phyloP scores from a whole-genome alignment of 2,329 filamentous ascomycete species.

The Ophiostoma ulmi region DNA sequence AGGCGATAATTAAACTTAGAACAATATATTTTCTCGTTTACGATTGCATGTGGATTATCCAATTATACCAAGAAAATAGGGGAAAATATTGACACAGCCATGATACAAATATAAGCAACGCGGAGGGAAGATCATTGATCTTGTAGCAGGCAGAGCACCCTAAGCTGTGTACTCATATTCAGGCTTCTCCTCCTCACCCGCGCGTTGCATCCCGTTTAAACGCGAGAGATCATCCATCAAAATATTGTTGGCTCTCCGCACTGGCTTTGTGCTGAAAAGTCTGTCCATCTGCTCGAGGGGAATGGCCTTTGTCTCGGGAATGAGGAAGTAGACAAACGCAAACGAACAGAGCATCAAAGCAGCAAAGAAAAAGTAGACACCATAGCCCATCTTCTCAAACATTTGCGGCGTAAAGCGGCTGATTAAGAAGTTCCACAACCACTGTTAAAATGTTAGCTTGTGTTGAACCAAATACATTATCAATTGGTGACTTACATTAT shows the following conservation, averaged over 20 bases:
- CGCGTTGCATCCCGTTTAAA: conserved; percentile 8
- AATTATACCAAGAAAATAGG: neutral
- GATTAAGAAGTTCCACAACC: conserved; percentile 68
- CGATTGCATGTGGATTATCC: no score
- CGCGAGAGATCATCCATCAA: conserved; percentile 42
- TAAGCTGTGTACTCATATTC: conserved; percentile 13
- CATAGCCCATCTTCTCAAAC: conserved; percentile 55
- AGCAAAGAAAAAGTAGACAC: conserved; percentile 66
- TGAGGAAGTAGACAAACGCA: conserved; percentile 56
- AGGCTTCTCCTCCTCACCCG: conserved; percentile 5
- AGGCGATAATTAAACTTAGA: no score
- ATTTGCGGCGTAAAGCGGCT: conserved; percentile 63
- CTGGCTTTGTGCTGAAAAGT: conserved; percentile 50
- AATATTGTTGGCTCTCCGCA: conserved; percentile 40
- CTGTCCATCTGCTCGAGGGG: conserved; percentile 61
- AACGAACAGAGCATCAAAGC: conserved; percentile 54
- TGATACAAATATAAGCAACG: neutral
- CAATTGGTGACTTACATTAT: conserved; percentile 41
- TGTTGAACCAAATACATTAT: neutral
- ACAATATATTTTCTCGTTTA: no score
- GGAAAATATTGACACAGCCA: neutral
- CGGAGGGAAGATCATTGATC: neutral
- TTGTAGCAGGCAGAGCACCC: neutral
- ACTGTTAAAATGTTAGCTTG: conserved; percentile 32
- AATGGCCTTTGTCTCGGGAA: conserved; percentile 63